Evolutionary conservation across 331 rosid genomes (phyloP).

Genomic region (Pyracantha coccinea): DNA sequence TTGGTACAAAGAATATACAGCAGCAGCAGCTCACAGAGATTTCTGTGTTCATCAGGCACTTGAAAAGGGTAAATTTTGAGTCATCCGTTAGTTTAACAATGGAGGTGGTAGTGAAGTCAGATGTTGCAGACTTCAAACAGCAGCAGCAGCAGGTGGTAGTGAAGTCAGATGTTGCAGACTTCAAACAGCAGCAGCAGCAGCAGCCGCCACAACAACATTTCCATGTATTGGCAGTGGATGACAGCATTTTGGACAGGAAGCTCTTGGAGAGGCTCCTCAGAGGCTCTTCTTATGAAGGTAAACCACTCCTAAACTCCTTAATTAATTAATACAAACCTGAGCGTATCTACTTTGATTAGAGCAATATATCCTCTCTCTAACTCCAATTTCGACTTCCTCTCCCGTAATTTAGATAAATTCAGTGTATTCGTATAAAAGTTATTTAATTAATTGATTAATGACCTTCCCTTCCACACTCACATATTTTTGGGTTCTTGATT

Average conservation of each 20-base stretch:
- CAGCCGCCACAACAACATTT: slow-evolving; percentile 42
- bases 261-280: slow-evolving; percentile 77
- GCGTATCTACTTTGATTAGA: neutral
- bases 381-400: neutral
- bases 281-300: slow-evolving; percentile 79
- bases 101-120: slow-evolving; percentile 26
- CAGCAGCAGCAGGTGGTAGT: slow-evolving; percentile 27
- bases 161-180: slow-evolving; percentile 8
- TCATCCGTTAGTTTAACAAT: neutral
- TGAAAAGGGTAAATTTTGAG: neutral
- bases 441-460: neutral
- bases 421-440: too few species aligned
- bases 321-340: neutral
- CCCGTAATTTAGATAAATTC: neutral
- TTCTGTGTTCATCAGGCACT: neutral
- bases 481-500: neutral
- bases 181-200: neutral
- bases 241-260: slow-evolving; percentile 66
- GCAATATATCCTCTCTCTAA: neutral
- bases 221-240: slow-evolving; percentile 95
- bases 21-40: neutral
- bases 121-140: too few species aligned
- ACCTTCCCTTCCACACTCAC: neutral
- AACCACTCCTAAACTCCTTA: neutral
- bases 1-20: neutral